Evolutionary conservation across 2,329 filamentous ascomycete species (phyloP), one percentile per base, ranked within the genome.

Genomic region (Fusarium pseudonygamai): DNA sequence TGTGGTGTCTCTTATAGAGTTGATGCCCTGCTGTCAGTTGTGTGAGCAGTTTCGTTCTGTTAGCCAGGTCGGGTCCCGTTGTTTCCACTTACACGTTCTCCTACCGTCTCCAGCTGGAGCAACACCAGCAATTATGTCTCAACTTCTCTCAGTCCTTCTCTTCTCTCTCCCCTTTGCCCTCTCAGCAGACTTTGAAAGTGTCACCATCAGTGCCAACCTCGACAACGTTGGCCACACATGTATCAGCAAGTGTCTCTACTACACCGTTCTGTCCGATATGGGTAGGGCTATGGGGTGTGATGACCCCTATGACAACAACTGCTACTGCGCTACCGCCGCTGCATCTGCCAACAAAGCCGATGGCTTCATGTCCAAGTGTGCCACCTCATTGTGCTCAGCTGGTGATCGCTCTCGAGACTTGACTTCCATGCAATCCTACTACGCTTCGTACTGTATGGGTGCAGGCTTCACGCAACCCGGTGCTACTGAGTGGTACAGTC

Each of bases 361-460:
- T 50, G 37, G 28, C 15, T 71, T 62, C 30, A 72, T 79, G 69
- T 70, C 73, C 36, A 75, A 68, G 40, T 79, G 77, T 28, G 71
- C 70, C 14, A 68, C 74, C 3, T 74, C 69, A 1, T 3, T 20
- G 4, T 79, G 77, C 53, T 69, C 64, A 14, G 68, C 60, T 15
- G 77, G 77, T 7, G 77, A 79, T 56, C 63, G 56, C 10, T 52
- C 69, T 16, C 63, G 74, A 11, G 77, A 79, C 53, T 63, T 79
- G 46, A 72, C 26, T n/a, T 73, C 76, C 11, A 75, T 79, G 68
- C 69, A 77, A 24, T 77, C 75, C 22, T 55, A 73, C 55, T 79
- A 79, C 28, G 77, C 58, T 28, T 77, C 77, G 2, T 79, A 79
- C 32, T 79, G 77, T 20, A 78, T 78, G 67, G 76, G 53, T 13